These are phyloP conservation scores for Dipteronia sinensis DNA, from an alignment of 345 rosid species.

Conservation along the genomic window DNA sequence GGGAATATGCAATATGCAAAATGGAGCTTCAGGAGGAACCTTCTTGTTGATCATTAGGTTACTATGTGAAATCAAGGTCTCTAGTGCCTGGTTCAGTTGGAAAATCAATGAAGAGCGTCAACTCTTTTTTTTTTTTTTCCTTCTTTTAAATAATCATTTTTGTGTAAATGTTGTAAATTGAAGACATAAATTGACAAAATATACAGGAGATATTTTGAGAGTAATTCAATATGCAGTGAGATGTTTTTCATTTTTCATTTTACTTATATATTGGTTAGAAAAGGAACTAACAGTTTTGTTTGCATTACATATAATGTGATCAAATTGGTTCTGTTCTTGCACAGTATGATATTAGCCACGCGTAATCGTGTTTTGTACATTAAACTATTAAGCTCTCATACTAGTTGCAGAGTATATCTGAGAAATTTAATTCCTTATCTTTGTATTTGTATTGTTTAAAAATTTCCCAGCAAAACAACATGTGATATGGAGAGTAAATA, in stretches of 20 bases:
- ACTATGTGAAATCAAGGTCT: neutral
- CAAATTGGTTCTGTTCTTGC: neutral
- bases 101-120: neutral
- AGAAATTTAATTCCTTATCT: too few species aligned
- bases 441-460: too few species aligned
- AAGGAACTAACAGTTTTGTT: neutral
- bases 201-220: neutral
- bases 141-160: neutral
- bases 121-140: neutral
- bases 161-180: constrained; percentile 1
- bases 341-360: too few species aligned
- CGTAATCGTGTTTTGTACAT: too few species aligned
- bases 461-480: too few species aligned
- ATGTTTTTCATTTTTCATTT: neutral
- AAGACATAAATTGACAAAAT: neutral
- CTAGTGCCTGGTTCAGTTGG: neutral
- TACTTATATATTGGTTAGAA: neutral
- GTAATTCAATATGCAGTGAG: too few species aligned
- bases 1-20: constrained; percentile 73
- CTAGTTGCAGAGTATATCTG: too few species aligned
- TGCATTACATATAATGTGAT: neutral
- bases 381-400: too few species aligned
- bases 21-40: constrained; percentile 71
- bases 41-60: constrained; percentile 22
- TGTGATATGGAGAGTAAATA: too few species aligned